Conservation (phyloP, 345 rosid species). For the Eucalyptus shirleyi region DNA sequence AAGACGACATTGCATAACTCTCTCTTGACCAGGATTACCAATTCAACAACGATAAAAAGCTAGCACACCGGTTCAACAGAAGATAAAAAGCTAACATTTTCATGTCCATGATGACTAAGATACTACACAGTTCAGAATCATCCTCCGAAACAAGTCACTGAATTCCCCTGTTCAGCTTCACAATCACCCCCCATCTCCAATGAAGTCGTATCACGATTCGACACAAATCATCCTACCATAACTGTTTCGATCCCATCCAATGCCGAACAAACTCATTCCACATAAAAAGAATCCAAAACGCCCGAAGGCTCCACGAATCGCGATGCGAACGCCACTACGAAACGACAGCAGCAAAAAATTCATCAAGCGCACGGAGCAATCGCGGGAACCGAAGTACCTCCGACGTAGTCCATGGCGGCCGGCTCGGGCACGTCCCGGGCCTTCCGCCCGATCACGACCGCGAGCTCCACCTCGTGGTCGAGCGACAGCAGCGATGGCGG, state of each 20-base stretch:
- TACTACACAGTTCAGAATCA: neutral
- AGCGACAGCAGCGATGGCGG: constrained; percentile 67
- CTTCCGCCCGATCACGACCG: constrained; percentile 64
- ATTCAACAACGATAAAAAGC: neutral
- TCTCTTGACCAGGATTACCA: neutral
- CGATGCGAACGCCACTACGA: neutral
- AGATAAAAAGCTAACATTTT: neutral
- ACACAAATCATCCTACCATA: neutral
- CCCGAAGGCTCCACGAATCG: neutral
- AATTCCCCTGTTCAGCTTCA: neutral
- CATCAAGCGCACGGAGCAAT: neutral
- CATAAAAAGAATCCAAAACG: neutral
- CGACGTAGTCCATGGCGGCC: constrained; percentile 79
- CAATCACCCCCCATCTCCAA: neutral
- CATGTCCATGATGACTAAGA: neutral
- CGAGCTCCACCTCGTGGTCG: constrained; percentile 93
- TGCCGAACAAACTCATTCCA: neutral
- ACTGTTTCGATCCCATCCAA: neutral
- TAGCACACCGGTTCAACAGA: neutral
- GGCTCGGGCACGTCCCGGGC: constrained; percentile 77
- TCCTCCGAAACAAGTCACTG: neutral
- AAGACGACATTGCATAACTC: neutral
- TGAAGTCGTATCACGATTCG: neutral
- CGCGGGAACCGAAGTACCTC: constrained; percentile 20
- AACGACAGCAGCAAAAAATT: neutral